Base-by-base conservation (phyloP, 352 stramenopile genomes). In the Phytophthora foliorum region DNA sequence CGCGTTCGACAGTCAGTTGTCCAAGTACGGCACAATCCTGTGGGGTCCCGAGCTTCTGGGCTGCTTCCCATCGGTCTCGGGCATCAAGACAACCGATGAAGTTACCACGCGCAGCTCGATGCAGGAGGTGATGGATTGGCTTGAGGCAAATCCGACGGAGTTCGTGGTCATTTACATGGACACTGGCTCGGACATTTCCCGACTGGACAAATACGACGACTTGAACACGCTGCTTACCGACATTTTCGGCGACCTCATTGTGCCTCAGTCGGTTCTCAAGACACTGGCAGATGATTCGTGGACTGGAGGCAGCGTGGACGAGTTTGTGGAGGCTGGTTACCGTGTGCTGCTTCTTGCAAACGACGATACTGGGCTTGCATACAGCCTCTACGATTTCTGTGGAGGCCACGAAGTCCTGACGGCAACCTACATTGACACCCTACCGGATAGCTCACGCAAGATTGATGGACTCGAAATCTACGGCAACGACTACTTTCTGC, bases 51-150 rank as follows among this genome's bases (percentile, higher is more conserved):
- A 90, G 16, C 65, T 88, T 1, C 65, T 90, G 9, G 84, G 84
- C 16, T 92, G 84, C 54, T 82, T 88, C 45, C 84, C 81, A 9
- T 90, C 80, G 6, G 67, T 90, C 38, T 88, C 78, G 1, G 80
- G 82, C 2, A 90, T 90, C 55, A 69, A 71, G 16, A 72, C 76
- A 14, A 69, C 81, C 10, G 74, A 92, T 36, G 58, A 90, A 63
- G 45, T 73, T 4, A 76, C 53, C 2, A 80, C 74, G 2, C 59
- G 51, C 9, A 59, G 61, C 17, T 70, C 72, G 2, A 75, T 90
- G 64, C 45, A 80, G 31, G 84, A 89, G 44, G 74, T 87, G 14
- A 74, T 59, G 19, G 44, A 69, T 50, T 91, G 83, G 81, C 36
- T 92, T 2, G 53, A 74, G 1, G 71, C 67, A 11, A 81, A 90